phyloP scores from a whole-genome alignment of 139 green algal genomes.

The Picochlorum sp. region DNA sequence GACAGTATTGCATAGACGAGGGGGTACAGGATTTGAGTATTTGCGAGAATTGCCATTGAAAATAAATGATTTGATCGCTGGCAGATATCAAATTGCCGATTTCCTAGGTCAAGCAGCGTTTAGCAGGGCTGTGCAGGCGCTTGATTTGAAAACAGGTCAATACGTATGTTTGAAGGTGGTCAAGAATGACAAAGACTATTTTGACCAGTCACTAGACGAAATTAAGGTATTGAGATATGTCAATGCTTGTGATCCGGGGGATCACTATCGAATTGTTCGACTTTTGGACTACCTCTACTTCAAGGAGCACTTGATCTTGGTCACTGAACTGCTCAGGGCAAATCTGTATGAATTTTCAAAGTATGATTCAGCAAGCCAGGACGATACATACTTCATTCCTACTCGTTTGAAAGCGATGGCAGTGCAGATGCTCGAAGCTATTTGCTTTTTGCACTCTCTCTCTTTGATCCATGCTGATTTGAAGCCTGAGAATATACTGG shows the following conservation, averaged over 20 bases:
- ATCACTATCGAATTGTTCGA: constrained; percentile 77
- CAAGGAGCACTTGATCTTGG: constrained; percentile 94
- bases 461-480: constrained; percentile 90
- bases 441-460: constrained; percentile 85
- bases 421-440: constrained; percentile 58
- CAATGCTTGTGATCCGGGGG: constrained; percentile 74
- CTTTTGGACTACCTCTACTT: constrained; percentile 97
- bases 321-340: constrained; percentile 89
- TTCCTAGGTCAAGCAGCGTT: constrained; percentile 87
- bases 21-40: constrained; percentile 85
- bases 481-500: constrained; percentile 97
- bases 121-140: constrained; percentile 83
- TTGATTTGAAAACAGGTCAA: constrained; percentile 73
- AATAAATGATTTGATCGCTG: constrained; percentile 77
- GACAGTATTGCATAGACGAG: constrained; percentile 45
- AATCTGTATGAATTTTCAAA: constrained; percentile 98
- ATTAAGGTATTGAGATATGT: constrained; percentile 90
- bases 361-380: constrained; percentile 74
- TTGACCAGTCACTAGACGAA: constrained; percentile 94
- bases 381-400: constrained; percentile 79
- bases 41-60: constrained; percentile 77
- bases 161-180: constrained; percentile 97
- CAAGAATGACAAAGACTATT: constrained; percentile 98
- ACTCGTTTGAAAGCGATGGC: constrained; percentile 75
- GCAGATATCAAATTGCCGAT: constrained; percentile 85